Percentiles rank a stretch among this genome's conserved stretches.
Conservation (phyloP, 306 rosid genomes). For the Trifolium subterraneum region DNA sequence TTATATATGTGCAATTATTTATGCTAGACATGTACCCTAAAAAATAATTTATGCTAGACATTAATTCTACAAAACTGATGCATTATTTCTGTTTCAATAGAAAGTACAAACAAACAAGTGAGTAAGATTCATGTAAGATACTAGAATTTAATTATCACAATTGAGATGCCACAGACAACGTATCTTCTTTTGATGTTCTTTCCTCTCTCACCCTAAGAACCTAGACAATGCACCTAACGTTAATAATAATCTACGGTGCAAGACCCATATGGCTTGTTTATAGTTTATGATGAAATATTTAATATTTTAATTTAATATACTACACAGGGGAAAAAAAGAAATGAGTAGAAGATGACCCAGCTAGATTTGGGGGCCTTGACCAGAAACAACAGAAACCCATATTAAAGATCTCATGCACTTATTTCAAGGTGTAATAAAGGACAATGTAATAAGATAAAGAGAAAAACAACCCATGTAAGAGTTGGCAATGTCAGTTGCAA, state of each 20-base stretch:
- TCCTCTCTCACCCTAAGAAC: conserved; percentile 29
- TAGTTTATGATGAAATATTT: background rate
- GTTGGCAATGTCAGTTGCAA: conserved; percentile 85
- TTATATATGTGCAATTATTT: no score
- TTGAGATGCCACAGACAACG: conserved; percentile 37
- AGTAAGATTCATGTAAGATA: conserved; percentile 50
- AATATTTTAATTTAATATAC: conserved; percentile 7
- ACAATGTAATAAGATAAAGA: conserved; percentile 61
- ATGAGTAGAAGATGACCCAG: conserved; percentile 49
- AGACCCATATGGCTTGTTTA: conserved; percentile 51
- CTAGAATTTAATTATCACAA: conserved; percentile 45
- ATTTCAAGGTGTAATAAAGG: conserved; percentile 62
- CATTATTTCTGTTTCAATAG: background rate
- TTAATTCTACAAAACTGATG: background rate
- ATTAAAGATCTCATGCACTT: conserved; percentile 59
- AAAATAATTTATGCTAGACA: background rate
- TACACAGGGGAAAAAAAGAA: conserved; percentile 20
- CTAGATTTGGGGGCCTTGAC: conserved; percentile 70
- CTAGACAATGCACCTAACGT: conserved; percentile 46
- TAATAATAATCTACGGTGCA: conserved; percentile 46
- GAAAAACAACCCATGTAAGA: conserved; percentile 48
- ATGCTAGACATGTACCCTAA: background rate
- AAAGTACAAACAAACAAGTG: conserved; percentile 24
- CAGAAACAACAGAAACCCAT: conserved; percentile 47
- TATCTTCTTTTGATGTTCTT: conserved; percentile 44